Evolutionary conservation across 2,329 filamentous ascomycete genomes (phyloP).

Genomic region (Talaromyces sp.): DNA sequence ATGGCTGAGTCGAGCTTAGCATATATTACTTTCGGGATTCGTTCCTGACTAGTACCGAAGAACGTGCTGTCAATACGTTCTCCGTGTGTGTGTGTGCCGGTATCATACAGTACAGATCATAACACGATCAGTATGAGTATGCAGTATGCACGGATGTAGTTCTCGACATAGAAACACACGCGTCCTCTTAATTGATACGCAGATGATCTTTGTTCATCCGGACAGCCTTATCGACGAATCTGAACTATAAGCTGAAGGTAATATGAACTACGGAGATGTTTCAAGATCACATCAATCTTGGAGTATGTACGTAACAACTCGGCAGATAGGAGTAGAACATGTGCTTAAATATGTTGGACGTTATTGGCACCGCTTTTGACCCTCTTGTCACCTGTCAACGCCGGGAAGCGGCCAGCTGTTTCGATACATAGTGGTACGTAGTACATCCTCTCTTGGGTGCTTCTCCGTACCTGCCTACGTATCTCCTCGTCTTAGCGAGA

Average conservation of each 20-base stretch:
- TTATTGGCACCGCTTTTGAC: neutral
- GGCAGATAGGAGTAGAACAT: neutral
- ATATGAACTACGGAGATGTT: neutral
- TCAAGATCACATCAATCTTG: neutral
- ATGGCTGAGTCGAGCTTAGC: neutral
- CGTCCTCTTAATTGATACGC: neutral
- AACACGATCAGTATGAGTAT: no score
- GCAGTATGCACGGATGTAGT: neutral
- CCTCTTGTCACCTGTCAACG: neutral
- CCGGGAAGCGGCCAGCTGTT: neutral
- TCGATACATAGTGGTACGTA: neutral
- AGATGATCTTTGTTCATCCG: neutral
- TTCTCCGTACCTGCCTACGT: neutral
- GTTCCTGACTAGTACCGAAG: constrained; percentile 8
- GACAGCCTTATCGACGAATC: constrained; percentile 2
- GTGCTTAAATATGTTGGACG: neutral
- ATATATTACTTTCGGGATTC: neutral
- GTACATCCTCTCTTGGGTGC: no score
- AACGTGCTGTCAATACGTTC: neutral
- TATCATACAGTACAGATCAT: neutral
- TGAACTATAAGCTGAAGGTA: neutral
- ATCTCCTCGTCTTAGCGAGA: neutral
- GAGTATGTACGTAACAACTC: neutral
- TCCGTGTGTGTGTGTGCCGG: neutral
- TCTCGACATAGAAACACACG: no score